Base-by-base conservation (phyloP, 177 flowering plant genomes). In the Tripterygium wilfordii region DNA sequence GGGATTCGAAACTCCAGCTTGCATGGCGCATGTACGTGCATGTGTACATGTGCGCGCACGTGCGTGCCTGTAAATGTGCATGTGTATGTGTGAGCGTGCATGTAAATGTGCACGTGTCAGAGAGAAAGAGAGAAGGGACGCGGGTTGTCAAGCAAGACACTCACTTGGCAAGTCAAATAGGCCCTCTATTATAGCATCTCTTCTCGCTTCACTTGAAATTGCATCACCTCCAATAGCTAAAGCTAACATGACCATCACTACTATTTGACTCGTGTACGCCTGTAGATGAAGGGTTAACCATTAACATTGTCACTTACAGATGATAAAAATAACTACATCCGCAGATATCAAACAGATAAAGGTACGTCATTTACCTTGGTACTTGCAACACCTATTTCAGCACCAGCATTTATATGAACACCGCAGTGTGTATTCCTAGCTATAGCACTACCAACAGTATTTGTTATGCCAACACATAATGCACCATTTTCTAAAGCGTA, bases 181-280 rank as follows among this genome's bases (percentile, higher is more conserved):
- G 21, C 96, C 80, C 57, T 89, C 96, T 21, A 92, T 77, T 52
- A 88, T 78, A 35, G 87, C 76, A 48, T 83, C 96, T 63, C 96
- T 70, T 70, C 96, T 78, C 45, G 64, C 56, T 70, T 76, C 77
- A 65, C 64, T 82, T 10, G 98, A 86, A 17, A 84, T 77, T 12
- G 89, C 67, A 36, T 88, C 94, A 36, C 67, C 85, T 39, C 96
- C 98, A 59, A 92, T 75, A 29, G 88, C 96, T 40, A 92, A 69
- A 57, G 96, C 95, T 66, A 92, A 10, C 94, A 88, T 88, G 41
- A 83, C 84, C 98, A 92, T 88, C 54, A 84, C 98, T 16, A 79
- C 96, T 43, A 92, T 88, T 72, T 92, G 96, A 61, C 98, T 92
- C 40, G 98, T 92, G 57, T 88, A 92, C 28, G 98, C 98, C 98